Evolutionary conservation across 148 eudicot genomes (phyloP), one percentile per base, ranked within the genome.

Genomic region (Amaranthus palmeri): DNA sequence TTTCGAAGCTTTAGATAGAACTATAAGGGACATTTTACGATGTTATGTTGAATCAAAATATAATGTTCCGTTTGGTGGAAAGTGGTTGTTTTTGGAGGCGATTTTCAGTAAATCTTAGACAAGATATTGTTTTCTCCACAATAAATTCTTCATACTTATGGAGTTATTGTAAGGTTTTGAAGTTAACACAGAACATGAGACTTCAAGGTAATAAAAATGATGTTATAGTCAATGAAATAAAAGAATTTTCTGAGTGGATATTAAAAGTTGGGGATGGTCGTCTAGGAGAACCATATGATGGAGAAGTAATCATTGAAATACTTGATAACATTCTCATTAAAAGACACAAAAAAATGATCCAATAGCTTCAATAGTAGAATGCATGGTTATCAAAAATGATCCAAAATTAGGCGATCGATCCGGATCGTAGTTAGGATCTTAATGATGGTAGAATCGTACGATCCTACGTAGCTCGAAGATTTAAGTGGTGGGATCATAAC

Each of bases 41-140:
- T n/a, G n/a, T n/a, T n/a, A n/a, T n/a, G n/a, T n/a, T n/a, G n/a
- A n/a, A n/a, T 59, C 36, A 25, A 63, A 62, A 25, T 55, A 67
- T 67, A 13, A 40, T 52, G 10, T 53, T 3, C 57, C 75, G 5
- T 48, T 70, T 40, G 65, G 73, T 44, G 73, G 64, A 58, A 70
- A 18, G 63, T 70, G 4, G 17, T 70, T 57, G 51, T 56, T 2
- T 56, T 56, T 13, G 61, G 61, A 56, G 61, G 61, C 6, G 61
- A 56, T 56, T 56, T 56, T 56, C 49, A 36, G 7, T 52, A 46
- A 12, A 70, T 73, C 3, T 44, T 73, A 47, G 71, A 4, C 55
- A 54, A 57, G 77, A 74, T 49, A 74, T 74, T 10, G 77, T 74
- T 36, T 25, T 10, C 8, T 41, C 65, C 3, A 45, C 77, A 4